Conservation (phyloP, 441 rosid species). For the Pelargonium australe region DNA sequence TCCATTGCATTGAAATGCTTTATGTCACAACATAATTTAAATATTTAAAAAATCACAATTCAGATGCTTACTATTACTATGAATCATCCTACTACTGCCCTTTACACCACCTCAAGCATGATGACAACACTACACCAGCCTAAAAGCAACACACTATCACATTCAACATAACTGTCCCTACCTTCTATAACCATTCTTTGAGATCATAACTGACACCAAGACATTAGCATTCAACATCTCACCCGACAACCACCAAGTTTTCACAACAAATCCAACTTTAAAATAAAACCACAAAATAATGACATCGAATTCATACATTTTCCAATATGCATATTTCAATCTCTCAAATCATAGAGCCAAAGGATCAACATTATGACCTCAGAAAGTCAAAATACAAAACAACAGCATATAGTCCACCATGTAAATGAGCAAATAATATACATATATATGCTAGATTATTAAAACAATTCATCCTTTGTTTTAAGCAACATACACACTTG, state of each 20-base stretch:
- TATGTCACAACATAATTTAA: neutral
- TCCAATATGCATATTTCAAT: neutral
- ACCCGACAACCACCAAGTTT: neutral
- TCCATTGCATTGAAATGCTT: neutral
- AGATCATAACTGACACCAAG: neutral
- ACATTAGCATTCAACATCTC: neutral
- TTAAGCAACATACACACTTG: neutral
- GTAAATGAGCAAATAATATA: neutral
- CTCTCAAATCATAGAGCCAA: neutral
- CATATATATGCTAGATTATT: neutral
- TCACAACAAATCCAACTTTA: neutral
- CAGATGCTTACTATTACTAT: neutral
- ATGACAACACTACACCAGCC: neutral
- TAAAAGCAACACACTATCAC: neutral
- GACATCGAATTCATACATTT: neutral
- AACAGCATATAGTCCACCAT: neutral
- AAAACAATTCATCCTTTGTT: neutral
- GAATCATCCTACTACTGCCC: neutral
- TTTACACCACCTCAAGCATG: neutral
- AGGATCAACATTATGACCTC: too few species aligned
- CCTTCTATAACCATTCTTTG: neutral
- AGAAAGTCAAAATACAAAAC: neutral
- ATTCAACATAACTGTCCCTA: neutral
- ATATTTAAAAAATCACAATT: neutral
- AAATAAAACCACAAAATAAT: neutral